Evolutionary conservation across 495 filamentous ascomycete genomes (phyloP).

Genomic region (Acidomyces sp.): DNA sequence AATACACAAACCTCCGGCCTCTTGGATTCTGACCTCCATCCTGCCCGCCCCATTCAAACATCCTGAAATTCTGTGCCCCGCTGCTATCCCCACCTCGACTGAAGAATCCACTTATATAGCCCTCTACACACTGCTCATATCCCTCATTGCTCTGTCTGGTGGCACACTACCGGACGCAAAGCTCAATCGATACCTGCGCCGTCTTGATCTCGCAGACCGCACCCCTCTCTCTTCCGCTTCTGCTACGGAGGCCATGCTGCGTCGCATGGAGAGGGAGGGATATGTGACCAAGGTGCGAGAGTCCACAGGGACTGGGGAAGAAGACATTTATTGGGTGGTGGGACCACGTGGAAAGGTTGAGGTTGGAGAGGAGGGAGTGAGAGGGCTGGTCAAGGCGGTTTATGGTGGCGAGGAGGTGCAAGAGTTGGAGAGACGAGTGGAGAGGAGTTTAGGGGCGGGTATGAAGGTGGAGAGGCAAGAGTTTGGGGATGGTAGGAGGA

Average conservation of each 20-base stretch:
- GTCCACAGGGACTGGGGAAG: constrained; percentile 31
- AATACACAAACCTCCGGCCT: constrained; percentile 33
- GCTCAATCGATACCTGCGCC: constrained; percentile 48
- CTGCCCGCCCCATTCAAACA: constrained; percentile 49
- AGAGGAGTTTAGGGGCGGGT: constrained; percentile 24
- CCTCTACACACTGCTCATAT: constrained; percentile 65
- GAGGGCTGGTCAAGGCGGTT: constrained; percentile 52
- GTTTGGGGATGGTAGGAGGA: constrained; percentile 6
- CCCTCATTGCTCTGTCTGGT: constrained; percentile 58
- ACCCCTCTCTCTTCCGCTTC: constrained; percentile 46
- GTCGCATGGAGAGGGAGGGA: constrained; percentile 63
- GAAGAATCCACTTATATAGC: constrained; percentile 68
- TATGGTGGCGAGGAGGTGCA: constrained; percentile 28
- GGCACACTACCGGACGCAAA: constrained; percentile 53
- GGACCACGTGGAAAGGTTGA: constrained; percentile 80
- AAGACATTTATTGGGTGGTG: constrained; percentile 61
- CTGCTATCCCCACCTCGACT: constrained; percentile 45
- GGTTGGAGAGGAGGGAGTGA: constrained; percentile 59
- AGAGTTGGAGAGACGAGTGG: constrained; percentile 28
- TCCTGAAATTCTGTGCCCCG: constrained; percentile 53
- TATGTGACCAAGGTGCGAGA: constrained; percentile 63
- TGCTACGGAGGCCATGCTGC: constrained; percentile 61
- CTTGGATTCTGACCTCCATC: constrained; percentile 59
- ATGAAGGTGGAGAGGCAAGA: constrained; percentile 8
- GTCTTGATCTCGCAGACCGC: constrained; percentile 62